Base-by-base conservation (phyloP, 1,284 basidiomycete species). In the Leccinum laetum region DNA sequence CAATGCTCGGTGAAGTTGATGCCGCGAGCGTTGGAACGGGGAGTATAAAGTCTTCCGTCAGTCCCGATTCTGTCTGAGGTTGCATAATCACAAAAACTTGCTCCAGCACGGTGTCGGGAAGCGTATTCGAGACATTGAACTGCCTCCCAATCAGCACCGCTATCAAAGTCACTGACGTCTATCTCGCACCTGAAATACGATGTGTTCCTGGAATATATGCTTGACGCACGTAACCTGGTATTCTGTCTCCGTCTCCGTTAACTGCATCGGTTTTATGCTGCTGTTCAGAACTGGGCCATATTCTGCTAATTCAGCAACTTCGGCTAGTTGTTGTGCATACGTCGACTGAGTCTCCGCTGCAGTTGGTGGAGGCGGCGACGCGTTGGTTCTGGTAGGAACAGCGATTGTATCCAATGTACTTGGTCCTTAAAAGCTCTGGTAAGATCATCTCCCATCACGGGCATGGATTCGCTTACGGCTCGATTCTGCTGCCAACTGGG, bases 111-210 rank as follows among this genome's bases (percentile, higher is more conserved):
- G 95, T 96, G 77, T 99, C 98, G n/a, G 95, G 91, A 63, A 99
- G 86, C n/a, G 98, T 99, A 78, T 99, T 99, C 65, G 95, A 94
- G 61, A 99, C 89, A 81, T 99, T 98, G 87, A 95, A 99, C 92
- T 99, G 44, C 26, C 46, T 59, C 41, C 2, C 58, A 59, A 60
- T 70, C 37, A 71, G 68, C 44, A 55, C 39, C 32, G 4, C 14
- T 18, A 56, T 14, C 37, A 14, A 21, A 9, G 58, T 32, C 11
- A 18, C 7, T 26, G 26, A 52, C 41, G 24, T 58, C 52, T 21
- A 35, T 41, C 24, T 55, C 67, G 18, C 73, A 93, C 94, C 86
- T 96, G 96, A 88, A 98, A 97, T 52, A 99, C 97, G 67, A 99
- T 79, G 77, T 99, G 94, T 68, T 96, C 94, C 77, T 91, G 91